Evolutionary conservation across 768 basidiomycete species (phyloP), one percentile per base, ranked within the genome.

Genomic region (Hirschioporus abietinus): DNA sequence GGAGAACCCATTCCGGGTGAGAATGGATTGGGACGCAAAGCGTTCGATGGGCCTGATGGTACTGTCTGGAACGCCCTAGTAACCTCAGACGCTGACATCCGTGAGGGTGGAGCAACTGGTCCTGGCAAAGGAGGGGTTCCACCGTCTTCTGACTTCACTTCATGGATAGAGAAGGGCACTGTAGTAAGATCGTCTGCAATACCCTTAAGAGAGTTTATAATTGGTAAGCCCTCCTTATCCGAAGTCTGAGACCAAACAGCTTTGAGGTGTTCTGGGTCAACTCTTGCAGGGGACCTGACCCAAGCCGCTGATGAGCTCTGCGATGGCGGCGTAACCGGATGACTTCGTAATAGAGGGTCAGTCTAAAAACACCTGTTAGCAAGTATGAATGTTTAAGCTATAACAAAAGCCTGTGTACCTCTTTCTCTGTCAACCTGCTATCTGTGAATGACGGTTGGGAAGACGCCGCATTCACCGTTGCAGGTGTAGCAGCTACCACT

Each of bases 41-140:
- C 76, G 61, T 74, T 83, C 17, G 83, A 75, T 18, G 85, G 82
- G 1, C 90, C 81, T 7, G 85, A 78, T 2, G 92, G 92, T 27
- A 94, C 93, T 76, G 89, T 89, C 73, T 95, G 93, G 78, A 95
- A 95, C 24, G 92, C 91, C 66, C 90, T 86, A 15, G 90, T 92
- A 35, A 93, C 91, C 65, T 95, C 93, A 66, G 89, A 87, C 52
- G 89, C 77, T 2, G 91, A 92, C 86, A 93, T 91, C 57, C 90
- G 86, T 20, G 88, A 88, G 26, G 90, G 84, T 17, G 75, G 71
- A 25, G 84, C 80, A 27, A 83, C 77, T 24, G 85, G 79, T 5
- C 83, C 79, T 8, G 79, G 76, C 25, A 89, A 87, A 17, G 91
- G 91, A 1, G 91, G 90, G 1, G 90, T 91, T 74, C 87, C 88